Conservation (phyloP, 2,329 filamentous ascomycete genomes). For the Trichoderma semiorbis region DNA sequence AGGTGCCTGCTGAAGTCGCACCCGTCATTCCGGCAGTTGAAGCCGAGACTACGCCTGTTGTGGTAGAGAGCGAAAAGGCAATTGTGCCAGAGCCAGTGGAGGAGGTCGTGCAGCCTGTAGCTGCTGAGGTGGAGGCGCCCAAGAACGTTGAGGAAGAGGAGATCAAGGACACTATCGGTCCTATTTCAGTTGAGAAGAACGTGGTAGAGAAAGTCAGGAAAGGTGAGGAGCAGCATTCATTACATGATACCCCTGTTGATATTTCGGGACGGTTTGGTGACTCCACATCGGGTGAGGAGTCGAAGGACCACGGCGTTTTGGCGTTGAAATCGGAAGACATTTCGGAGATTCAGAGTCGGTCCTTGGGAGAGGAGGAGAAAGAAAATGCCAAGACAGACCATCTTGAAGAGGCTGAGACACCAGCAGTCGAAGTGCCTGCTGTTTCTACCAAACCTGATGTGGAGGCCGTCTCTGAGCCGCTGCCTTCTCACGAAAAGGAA, state of each 20-base stretch:
- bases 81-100: conserved; percentile 15
- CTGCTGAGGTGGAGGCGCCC: conserved; percentile 10
- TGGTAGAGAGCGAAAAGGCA: not conserved
- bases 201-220: conserved; percentile 33
- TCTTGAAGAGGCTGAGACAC: conserved; percentile 10
- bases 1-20: conserved; percentile 12
- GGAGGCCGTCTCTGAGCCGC: conserved; percentile 9
- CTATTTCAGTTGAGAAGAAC: conserved; percentile 37
- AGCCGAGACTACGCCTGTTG: not conserved
- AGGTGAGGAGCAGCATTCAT: conserved; percentile 42
- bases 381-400: conserved; percentile 24
- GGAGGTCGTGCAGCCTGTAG: conserved; percentile 16
- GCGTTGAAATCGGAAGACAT: conserved; percentile 29
- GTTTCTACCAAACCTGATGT: conserved; percentile 17
- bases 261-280: conserved; percentile 32
- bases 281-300: conserved; percentile 26
- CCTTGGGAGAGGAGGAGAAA: conserved; percentile 22
- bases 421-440: conserved; percentile 12
- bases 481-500: conserved; percentile 9
- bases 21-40: not conserved
- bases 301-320: conserved; percentile 27
- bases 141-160: conserved; percentile 31
- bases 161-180: conserved; percentile 39
- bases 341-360: conserved; percentile 24
- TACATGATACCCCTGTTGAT: conserved; percentile 38